These are phyloP conservation scores for Diutina siamensis DNA, from an alignment of 1,139 yeast species.

Conservation along the genomic window DNA sequence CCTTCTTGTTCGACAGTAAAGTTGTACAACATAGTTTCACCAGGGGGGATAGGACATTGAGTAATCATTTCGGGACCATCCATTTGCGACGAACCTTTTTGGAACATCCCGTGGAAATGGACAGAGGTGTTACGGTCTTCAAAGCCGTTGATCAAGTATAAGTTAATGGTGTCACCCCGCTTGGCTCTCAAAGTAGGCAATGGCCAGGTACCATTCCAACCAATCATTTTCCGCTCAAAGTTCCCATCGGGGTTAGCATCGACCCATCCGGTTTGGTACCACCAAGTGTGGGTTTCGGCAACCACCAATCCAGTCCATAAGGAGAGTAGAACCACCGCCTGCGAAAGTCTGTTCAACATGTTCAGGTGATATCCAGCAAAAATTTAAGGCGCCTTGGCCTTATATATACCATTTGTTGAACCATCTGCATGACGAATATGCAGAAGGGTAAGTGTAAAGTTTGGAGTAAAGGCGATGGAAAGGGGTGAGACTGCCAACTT, in stretches of 20 bases:
- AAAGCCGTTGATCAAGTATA: constrained; percentile 62
- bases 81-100: constrained; percentile 4
- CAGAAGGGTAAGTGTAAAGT: too few relatives aligned
- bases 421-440: too few relatives aligned
- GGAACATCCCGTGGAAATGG: constrained; percentile 6
- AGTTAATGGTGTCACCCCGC: constrained; percentile 65
- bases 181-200: constrained; percentile 64
- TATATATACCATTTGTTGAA: background rate
- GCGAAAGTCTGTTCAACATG: background rate
- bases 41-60: constrained; percentile 6
- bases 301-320: constrained; percentile 9
- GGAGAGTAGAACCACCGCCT: background rate
- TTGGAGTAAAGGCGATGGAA: too few relatives aligned
- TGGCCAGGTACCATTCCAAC: constrained; percentile 80
- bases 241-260: constrained; percentile 69
- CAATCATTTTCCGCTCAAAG: constrained; percentile 52
- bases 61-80: constrained; percentile 6
- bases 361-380: background rate
- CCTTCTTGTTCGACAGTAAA: constrained; percentile 3
- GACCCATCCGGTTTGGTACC: constrained; percentile 70
- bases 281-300: constrained; percentile 52
- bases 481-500: too few relatives aligned
- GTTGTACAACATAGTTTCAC: constrained; percentile 6
- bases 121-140: constrained; percentile 42
- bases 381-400: background rate